Base-by-base conservation (phyloP, 2,329 filamentous ascomycete genomes). In the Scedosporium apiospermum region DNA sequence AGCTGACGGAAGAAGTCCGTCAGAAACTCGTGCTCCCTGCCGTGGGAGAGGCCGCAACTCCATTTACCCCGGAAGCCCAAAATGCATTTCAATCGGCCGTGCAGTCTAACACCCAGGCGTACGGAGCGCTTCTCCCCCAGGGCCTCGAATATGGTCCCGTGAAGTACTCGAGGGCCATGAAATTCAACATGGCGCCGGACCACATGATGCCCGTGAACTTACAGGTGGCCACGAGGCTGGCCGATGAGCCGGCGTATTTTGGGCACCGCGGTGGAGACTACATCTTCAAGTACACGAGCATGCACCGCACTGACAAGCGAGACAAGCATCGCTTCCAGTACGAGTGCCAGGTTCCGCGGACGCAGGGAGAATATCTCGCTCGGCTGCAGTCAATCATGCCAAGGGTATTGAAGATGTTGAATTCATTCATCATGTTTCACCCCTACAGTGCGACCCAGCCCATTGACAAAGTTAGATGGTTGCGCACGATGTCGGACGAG, bases 261-360 rank as follows among this genome's bases (percentile, higher is more conserved):
- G 68, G 68, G 3, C 66, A 69, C 34, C 0, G 16, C 2, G 66
- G 64, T 0, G 70, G 71, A 23, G 66, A 67, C 21, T 72, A 68
- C 42, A 68, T 74, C 59, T 71, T 74, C 53, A 66, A 61, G n/a
- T 70, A 67, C 57, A 30, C 14, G 1, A 6, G 34, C 6, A n/a
- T 6, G 14, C 38, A 51, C 21, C 27, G 42, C 21, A 23, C 41
- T 16, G 10, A 18, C 4, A 30, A n/a, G 41, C 6, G 7, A 3
- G 38, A 60, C 12, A 27, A 18, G 5, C 42, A 41, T 7, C 51
- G 62, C 21, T 67, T 67, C 61, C 34, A 14, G 6, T 70, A 66
- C 58, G 65, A 65, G 38, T 68, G 69, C 10, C 64, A 68, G 14
- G 67, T 70, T 4, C 69, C 69, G 4, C 65, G 70, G 6, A 62